Percentiles rank a stretch among this genome's conserved stretches.
These are phyloP conservation scores for Bipolaris gigantea DNA, from an alignment of 2,329 filamentous ascomycete genomes.

Conservation along the genomic window DNA sequence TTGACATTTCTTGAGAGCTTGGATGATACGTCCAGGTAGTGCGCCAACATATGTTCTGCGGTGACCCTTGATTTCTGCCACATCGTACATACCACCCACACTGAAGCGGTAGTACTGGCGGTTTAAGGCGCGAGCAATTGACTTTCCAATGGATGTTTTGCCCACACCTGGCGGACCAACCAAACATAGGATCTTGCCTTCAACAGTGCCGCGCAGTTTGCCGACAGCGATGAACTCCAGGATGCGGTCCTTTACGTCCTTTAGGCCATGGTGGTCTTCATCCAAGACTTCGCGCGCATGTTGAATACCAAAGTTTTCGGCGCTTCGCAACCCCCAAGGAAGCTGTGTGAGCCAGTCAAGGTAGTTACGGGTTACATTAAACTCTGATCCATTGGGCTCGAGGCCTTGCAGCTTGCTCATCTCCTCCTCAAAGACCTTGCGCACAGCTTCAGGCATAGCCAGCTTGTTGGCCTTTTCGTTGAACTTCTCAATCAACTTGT, in stretches of 20 bases:
- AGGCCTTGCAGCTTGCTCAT: constrained; percentile 95
- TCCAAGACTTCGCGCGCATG: constrained; percentile 89
- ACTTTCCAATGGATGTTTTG: constrained; percentile 99
- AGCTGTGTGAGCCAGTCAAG: constrained; percentile 98
- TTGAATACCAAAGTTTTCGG: constrained; percentile 94
- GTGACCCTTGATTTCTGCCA: constrained; percentile 98
- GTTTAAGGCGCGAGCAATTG: constrained; percentile 91
- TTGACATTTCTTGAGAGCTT: constrained; percentile 97
- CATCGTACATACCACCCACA: constrained; percentile 93
- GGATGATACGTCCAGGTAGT: constrained; percentile 92
- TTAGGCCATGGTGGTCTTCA: constrained; percentile 93
- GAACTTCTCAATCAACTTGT: constrained; percentile 96
- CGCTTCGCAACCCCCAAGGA: constrained; percentile 92
- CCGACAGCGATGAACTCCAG: constrained; percentile 98
- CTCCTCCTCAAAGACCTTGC: constrained; percentile 98
- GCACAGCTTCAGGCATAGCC: constrained; percentile 94
- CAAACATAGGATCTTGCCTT: constrained; percentile 97
- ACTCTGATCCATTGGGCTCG: constrained; percentile 94
- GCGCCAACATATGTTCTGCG: constrained; percentile 95
- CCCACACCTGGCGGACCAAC: constrained; percentile 96
- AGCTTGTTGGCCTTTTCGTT: constrained; percentile 91
- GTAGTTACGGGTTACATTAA: constrained; percentile 98
- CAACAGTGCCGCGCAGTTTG: constrained; percentile 93
- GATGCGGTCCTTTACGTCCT: constrained; percentile 98
- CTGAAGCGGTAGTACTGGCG: constrained; percentile 98